Evolutionary conservation across 2,329 filamentous ascomycete genomes (phyloP), one percentile per base, ranked within the genome.

Genomic region (Alternaria ethzedia): DNA sequence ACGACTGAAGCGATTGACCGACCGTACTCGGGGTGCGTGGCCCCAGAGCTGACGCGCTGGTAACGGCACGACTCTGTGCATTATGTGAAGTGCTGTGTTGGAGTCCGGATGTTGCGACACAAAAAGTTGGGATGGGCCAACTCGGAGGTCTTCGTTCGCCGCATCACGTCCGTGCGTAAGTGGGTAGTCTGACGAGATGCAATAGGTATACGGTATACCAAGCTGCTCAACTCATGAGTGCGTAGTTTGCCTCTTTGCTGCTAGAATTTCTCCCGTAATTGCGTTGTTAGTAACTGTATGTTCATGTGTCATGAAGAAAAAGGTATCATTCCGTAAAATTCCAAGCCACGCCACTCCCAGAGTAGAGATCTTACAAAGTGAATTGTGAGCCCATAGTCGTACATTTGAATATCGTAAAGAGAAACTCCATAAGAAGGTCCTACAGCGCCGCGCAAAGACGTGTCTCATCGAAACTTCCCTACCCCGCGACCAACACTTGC

Each of bases 1-100:
- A 28, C 75, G 75, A 61, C 72, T 66, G 76, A 78, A 54, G 21
- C 75, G 76, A 59, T 72, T 66, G 74, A 78, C 46, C 15, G 81
- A 82, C 73, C 82, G 78, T 30, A 83, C 80, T 57, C 83, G 82
- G 49, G 83, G 82, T 63, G 82, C 81, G 75, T 84, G 82, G 64
- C 81, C 81, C 83, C 82, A 84, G 75, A 83, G 82, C 77, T 79
- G 75, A 30, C 73, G 77, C 57, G 76, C 75, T 68, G 74, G 72
- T 65, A 72, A 65, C 46, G 74, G 71, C 41, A 74, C 63, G 30
- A 71, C 46, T 63, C 70, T 59, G 51, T 74, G 66, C 75, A 77
- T 77, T 28, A 57, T 65, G 57, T 51, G n/a, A 30, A 44, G 46
- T 36, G 61, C 47, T 55, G 56, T 64, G 57, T 59, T 59, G 55